These are phyloP conservation scores for Tetrahymena borealis DNA, from an alignment of 73 alveolate genomes.

Conservation along the genomic window DNA sequence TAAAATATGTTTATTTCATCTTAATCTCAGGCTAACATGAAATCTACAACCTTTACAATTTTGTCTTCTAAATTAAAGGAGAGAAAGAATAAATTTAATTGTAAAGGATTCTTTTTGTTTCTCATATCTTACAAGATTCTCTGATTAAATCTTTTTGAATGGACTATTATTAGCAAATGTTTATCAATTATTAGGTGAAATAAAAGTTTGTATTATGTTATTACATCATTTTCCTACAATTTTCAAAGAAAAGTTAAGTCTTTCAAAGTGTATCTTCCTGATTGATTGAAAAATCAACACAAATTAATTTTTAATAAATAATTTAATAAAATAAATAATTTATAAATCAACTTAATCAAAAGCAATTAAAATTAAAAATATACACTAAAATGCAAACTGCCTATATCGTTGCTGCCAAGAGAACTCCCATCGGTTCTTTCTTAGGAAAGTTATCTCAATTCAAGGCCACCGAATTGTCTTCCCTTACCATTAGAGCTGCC, in stretches of 20 bases:
- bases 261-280: background rate
- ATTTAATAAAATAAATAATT: too few species aligned
- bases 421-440: conserved; percentile 73
- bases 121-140: background rate
- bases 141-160: background rate
- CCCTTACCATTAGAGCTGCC: conserved; percentile 66
- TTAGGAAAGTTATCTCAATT: conserved; percentile 58
- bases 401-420: conserved; percentile 60
- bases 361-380: background rate
- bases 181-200: background rate
- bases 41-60: too few species aligned
- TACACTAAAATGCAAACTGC: conserved; percentile 2
- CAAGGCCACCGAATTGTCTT: conserved; percentile 61
- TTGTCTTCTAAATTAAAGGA: too few species aligned
- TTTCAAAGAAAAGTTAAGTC: background rate
- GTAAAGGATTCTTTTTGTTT: background rate
- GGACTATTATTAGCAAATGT: background rate
- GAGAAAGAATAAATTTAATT: background rate
- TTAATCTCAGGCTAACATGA: too few species aligned
- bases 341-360: background rate
- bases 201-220: background rate
- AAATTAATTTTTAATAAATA: background rate
- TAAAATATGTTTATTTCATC: too few species aligned
- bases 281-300: background rate
- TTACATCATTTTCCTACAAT: background rate